Evolutionary conservation across 805 yeast species (phyloP), one percentile per base, ranked within the genome.

Genomic region (Candida michaelii): DNA sequence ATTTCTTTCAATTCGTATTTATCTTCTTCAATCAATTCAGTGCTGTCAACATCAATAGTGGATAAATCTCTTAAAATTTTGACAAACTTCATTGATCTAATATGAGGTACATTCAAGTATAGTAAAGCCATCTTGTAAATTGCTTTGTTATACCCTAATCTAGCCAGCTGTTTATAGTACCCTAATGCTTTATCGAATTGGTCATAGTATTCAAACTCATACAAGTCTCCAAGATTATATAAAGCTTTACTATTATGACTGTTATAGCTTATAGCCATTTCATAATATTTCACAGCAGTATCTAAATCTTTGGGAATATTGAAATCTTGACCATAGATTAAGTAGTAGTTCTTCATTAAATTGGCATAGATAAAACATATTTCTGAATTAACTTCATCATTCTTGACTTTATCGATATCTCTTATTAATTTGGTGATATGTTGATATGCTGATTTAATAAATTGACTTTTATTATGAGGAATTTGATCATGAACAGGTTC

Each of bases 71-170:
- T 51, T 36, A 70, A 56, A 49, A 69, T 65, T 27, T 59, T 58
- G 52, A 66, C 55, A 47, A 53, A 70, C 42, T 60, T 65, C 27
- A 54, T 51, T 30, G 71, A 66, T 30, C 75, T 55, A 24, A 60
- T 51, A 9, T 53, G 48, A 5, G 72, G 63, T 5, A 59, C 65
- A 36, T 65, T 56, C 46, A 70, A 56, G 39, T 61, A 64, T 30
- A 69, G 50, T 48, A 69, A 46, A 1, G 73, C 67, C 41, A 71
- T 59, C 45, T 66, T 64, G 51, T 61, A 69, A 42, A 70, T 71
- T n/a, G 74, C 74, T 31, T 64, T 55, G 46, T 69, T 68, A 52
- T 70, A 70, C n/a, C 76, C 75, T 39, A 62, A 50, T 47, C 60
- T 61, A 8, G 75, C 74, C 3, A 72, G 57, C 30, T 59, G 56